These are phyloP conservation scores for Iberis pinnata DNA, from an alignment of 345 rosid genomes.

Conservation along the genomic window DNA sequence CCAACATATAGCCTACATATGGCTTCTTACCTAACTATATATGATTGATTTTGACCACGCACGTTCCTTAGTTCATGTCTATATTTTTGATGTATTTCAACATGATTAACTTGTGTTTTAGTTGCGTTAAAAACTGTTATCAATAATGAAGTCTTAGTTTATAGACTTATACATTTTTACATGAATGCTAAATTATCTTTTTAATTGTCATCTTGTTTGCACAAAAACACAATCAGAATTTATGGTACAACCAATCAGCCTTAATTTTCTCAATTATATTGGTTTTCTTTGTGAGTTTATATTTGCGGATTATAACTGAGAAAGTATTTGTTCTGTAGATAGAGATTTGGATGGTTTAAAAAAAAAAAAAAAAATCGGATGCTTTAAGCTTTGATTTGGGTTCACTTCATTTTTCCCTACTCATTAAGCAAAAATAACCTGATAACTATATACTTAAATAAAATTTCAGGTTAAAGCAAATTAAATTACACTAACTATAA, in stretches of 20 bases:
- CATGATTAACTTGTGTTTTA: conserved; percentile 19
- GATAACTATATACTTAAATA: background rate
- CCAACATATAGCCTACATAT: conserved; percentile 16
- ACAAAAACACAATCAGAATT: background rate
- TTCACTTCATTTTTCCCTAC: background rate
- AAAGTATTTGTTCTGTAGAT: background rate
- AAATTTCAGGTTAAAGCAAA: background rate
- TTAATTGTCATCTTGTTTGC: background rate
- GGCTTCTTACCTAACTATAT: conserved; percentile 28
- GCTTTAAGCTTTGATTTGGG: conserved; percentile 3
- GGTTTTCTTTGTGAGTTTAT: too few species aligned
- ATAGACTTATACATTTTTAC: background rate
- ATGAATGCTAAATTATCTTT: too few species aligned
- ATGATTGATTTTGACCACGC: conserved; percentile 24
- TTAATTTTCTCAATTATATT: too few species aligned
- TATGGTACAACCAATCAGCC: background rate
- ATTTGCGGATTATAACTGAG: too few species aligned
- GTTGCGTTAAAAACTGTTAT: conserved; percentile 3
- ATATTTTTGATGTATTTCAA: conserved; percentile 10
- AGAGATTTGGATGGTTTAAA: background rate
- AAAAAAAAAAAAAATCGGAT: background rate
- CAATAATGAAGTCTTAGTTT: conserved; percentile 14
- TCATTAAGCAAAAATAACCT: background rate
- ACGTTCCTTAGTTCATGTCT: conserved; percentile 11
- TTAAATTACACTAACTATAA: too few species aligned